Conservation (phyloP, 73 alveolate species). For the Tetrahymena borealis region DNA sequence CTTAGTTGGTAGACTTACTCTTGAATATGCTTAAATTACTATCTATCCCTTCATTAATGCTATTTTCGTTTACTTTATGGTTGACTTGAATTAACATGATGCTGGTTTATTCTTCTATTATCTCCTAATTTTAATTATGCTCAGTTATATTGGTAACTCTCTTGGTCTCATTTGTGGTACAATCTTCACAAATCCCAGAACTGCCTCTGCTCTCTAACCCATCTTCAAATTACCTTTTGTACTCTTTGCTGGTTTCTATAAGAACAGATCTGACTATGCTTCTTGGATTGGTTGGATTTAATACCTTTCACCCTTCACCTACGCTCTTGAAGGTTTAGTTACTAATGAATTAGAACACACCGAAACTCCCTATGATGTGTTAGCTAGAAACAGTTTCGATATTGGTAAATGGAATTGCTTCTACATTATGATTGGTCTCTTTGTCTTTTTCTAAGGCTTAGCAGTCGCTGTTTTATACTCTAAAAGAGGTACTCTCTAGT, state of each 20-base stretch:
- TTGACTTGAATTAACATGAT: background rate
- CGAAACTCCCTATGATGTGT: background rate
- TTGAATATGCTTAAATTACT: background rate
- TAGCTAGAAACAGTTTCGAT: background rate
- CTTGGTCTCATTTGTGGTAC: background rate
- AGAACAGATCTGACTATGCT: background rate
- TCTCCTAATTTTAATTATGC: background rate
- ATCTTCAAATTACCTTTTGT: background rate
- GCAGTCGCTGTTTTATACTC: background rate
- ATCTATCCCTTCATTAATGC: background rate
- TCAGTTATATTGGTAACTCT: background rate
- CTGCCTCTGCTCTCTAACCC: background rate
- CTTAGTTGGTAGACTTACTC: background rate
- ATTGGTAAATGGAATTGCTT: background rate
- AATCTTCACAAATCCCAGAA: background rate
- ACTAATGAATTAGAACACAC: background rate
- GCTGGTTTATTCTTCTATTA: background rate
- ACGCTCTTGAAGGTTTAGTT: slow-evolving; percentile 7
- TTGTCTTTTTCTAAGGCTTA: background rate
- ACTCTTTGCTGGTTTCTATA: slow-evolving; percentile 1
- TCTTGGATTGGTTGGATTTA: slow-evolving; percentile 7
- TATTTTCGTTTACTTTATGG: background rate
- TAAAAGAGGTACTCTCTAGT: background rate
- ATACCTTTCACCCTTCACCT: background rate
- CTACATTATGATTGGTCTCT: background rate